Evolutionary conservation across 352 stramenopile species (phyloP), one percentile per base, ranked within the genome.

Genomic region (Pythium vanterpoolii): DNA sequence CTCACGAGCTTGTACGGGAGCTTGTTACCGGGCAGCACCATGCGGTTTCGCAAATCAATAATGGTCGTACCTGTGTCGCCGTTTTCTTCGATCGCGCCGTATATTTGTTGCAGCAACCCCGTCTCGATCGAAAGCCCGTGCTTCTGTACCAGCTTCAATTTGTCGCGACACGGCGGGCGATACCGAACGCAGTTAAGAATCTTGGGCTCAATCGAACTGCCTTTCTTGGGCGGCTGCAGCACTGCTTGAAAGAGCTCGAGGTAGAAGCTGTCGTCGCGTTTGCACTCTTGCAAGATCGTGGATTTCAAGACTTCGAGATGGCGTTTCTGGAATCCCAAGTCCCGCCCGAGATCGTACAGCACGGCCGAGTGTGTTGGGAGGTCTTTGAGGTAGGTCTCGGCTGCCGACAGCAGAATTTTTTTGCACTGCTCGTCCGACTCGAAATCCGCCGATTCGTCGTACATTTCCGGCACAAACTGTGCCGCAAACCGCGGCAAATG

Each of bases 151-250:
- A n/a, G 47, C 19, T 51, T 61, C 3, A 21, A 27, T 11, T 34
- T 62, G 38, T 50, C 47, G n/a, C 45, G 54, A 3, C 59, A 54
- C 4, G 61, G 54, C 11, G 71, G 61, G 51, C 79, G 83, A 61
- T 90, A 91, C 16, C 82, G 77, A 44, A 93, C 76, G 36, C 83
- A 93, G 61, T 91, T 91, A 11, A 93, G 63, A 55, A 90, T 89
- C 52, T 89, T 90, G 4, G 83, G 78, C 36, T 90, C 80, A 1
- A 87, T 50, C 4, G 39, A 71, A 16, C 50, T 72, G 2, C 62
- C 66, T 40, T 69, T 71, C 60, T 82, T 74, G 5, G 80, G 77
- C 18, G 75, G 76, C 18, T 86, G 76, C 38, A 93, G 65, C 23
- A 90, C 73, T 9, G 81, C 83, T 34, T 93, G 83, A 56, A 90